Conservation (phyloP, 441 rosid genomes). For the Cnidoscolus chayamansa region DNA sequence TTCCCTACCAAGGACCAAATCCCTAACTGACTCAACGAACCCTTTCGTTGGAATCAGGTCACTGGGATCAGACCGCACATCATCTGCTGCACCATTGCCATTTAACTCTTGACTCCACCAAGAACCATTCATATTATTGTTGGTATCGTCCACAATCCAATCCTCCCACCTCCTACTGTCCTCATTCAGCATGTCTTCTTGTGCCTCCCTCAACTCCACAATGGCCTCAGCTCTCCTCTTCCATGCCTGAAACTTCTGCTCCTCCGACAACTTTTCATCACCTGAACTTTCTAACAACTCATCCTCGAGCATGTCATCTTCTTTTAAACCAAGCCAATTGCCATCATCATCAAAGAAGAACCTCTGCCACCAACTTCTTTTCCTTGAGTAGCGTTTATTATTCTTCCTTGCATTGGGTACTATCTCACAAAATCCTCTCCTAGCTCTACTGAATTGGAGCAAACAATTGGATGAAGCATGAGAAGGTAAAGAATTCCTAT, state of each 20-base stretch:
- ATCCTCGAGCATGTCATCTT: slow-evolving; percentile 52
- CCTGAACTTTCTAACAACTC: slow-evolving; percentile 32
- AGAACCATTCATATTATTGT: slow-evolving; percentile 27
- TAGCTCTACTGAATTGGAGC: slow-evolving; percentile 27
- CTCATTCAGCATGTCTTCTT: slow-evolving; percentile 65
- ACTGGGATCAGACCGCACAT: slow-evolving; percentile 32
- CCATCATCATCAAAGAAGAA: slow-evolving; percentile 79
- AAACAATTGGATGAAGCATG: slow-evolving; percentile 23
- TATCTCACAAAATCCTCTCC: slow-evolving; percentile 41
- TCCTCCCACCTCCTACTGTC: slow-evolving; percentile 91
- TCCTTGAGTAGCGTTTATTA: slow-evolving; percentile 32
- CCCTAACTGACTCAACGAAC: slow-evolving; percentile 60
- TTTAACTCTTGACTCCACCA: slow-evolving; percentile 51
- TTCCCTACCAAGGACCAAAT: slow-evolving; percentile 71
- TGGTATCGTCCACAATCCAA: slow-evolving; percentile 69
- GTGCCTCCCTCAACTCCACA: slow-evolving; percentile 84
- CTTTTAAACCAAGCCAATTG: slow-evolving; percentile 79
- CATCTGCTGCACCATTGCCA: slow-evolving; percentile 36
- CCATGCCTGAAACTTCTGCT: slow-evolving; percentile 82
- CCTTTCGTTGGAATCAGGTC: slow-evolving; percentile 53
- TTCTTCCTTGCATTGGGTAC: slow-evolving; percentile 51
- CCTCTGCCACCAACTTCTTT: slow-evolving; percentile 78
- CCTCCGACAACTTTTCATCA: slow-evolving; percentile 50
- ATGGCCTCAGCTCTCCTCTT: slow-evolving; percentile 92
- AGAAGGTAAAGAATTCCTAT: slow-evolving; percentile 21